Evolutionary conservation across 179 eudicot genomes (phyloP).

Genomic region (Spergularia azorica): DNA sequence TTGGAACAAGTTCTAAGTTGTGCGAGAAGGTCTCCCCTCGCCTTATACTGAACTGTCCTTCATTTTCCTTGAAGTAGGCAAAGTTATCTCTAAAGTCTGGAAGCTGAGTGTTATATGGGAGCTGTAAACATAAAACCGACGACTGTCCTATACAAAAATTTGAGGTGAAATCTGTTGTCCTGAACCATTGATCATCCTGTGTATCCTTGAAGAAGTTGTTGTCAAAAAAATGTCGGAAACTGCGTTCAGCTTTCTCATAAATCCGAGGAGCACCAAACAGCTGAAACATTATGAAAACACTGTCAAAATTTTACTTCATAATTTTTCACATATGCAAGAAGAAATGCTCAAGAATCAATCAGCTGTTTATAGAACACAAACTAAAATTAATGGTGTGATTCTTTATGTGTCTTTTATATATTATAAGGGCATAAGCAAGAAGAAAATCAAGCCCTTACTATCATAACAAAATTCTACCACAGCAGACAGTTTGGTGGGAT

Average conservation of each 20-base stretch:
- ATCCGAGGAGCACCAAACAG: conserved; percentile 67
- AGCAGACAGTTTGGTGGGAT: too few relatives aligned
- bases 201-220: conserved; percentile 42
- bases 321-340: background rate
- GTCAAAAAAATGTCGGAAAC: conserved; percentile 16
- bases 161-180: conserved; percentile 74
- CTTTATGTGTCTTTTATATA: too few relatives aligned
- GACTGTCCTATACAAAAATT: conserved; percentile 66
- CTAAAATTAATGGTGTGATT: background rate
- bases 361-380: background rate
- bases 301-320: background rate
- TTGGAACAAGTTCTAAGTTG: conserved; percentile 58
- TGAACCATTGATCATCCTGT: conserved; percentile 71
- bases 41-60: conserved; percentile 40
- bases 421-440: too few relatives aligned
- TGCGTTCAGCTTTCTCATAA: conserved; percentile 39
- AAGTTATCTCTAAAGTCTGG: conserved; percentile 58
- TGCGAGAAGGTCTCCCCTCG: conserved; percentile 48
- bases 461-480: too few relatives aligned
- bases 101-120: conserved; percentile 41
- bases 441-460: too few relatives aligned
- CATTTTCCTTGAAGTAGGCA: conserved; percentile 49
- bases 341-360: conserved; percentile 8
- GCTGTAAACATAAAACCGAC: conserved; percentile 60
- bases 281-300: conserved; percentile 36